These are phyloP conservation scores for Plasmodium malariae DNA, from an alignment of 169 alveolate genomes.

Conservation along the genomic window DNA sequence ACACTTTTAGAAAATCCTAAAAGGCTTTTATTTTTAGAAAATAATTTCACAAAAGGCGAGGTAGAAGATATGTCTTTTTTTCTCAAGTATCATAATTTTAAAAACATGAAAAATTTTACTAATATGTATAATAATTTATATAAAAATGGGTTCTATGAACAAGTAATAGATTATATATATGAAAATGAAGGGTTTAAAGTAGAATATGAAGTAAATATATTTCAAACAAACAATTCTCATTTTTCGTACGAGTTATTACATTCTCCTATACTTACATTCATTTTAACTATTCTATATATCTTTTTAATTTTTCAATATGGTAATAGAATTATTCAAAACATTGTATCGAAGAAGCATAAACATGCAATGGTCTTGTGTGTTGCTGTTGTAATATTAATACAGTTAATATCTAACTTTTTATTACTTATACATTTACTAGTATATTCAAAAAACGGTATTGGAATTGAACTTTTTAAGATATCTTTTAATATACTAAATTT, in stretches of 20 bases:
- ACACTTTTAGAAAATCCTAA: conserved; percentile 71
- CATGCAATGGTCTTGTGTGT: conserved; percentile 58
- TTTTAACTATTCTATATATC: conserved; percentile 49
- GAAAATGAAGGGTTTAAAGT: conserved; percentile 60
- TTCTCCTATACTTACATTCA: conserved; percentile 59
- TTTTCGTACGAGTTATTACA: conserved; percentile 59
- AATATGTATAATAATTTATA: conserved; percentile 72
- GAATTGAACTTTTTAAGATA: conserved; percentile 58
- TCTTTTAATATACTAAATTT: conserved; percentile 60
- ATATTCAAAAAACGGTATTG: conserved; percentile 65
- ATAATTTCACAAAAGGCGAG: conserved; percentile 47
- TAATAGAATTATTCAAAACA: conserved; percentile 33
- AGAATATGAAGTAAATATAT: conserved; percentile 65
- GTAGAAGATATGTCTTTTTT: conserved; percentile 50
- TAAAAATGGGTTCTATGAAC: conserved; percentile 61
- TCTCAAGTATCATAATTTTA: conserved; percentile 52
- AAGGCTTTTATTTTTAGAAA: conserved; percentile 66
- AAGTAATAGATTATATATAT: conserved; percentile 66
- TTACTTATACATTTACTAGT: conserved; percentile 61
- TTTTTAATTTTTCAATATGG: conserved; percentile 60
- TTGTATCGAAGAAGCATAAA: conserved; percentile 37
- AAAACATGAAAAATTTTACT: conserved; percentile 61
- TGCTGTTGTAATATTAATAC: conserved; percentile 54
- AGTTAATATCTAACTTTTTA: conserved; percentile 52
- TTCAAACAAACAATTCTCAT: conserved; percentile 64